Base-by-base conservation (phyloP, 169 alveolate genomes). In the Cryptosporidium muris region DNA sequence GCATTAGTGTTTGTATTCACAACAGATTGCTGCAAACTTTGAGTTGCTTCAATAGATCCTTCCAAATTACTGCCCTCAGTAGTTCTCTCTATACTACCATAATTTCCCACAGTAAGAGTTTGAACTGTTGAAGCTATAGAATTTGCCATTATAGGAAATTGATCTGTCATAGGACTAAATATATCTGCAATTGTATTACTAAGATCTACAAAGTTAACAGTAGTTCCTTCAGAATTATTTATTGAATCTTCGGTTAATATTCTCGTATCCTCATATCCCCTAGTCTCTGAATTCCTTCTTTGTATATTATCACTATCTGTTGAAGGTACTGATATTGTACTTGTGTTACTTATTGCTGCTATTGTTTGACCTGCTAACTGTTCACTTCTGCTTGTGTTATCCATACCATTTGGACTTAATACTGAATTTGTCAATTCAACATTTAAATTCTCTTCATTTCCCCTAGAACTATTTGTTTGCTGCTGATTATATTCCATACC, bases 141-240 rank as follows among this genome's bases (percentile, higher is more conserved):
- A 25, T 68, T 74, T 58, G 85, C 60, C 25, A 74, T 14, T 11
- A 58, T 40, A 4, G 85, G 85, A 2, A 74, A 43, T 45, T 74
- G 85, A 56, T 66, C 16, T n/a, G 85, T 42, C 14, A 60, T 9
- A 12, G 67, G 25, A 25, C 25, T 58, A 58, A 68, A 43, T 8
- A 58, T 60, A 45, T 62, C 85, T 42, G 64, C 60, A 11, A 74
- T 14, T 2, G 67, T 40, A 42, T 12, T 58, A 4, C 74, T 45
- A 64, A 66, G 51, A 43, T 37, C 37, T 34, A 66, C 14, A 25
- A 64, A 34, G 6, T 64, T 45, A 66, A 51, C 37, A n/a, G 36
- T 51, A 3, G 81, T 4, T 9, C 16, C 51, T 49, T 37, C 36
- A 12, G 25, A 12, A 45, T 43, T 42, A 40, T 14, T 64, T 6